phyloP scores from a whole-genome alignment of 768 basidiomycete genomes.

The Agaricus blazei region DNA sequence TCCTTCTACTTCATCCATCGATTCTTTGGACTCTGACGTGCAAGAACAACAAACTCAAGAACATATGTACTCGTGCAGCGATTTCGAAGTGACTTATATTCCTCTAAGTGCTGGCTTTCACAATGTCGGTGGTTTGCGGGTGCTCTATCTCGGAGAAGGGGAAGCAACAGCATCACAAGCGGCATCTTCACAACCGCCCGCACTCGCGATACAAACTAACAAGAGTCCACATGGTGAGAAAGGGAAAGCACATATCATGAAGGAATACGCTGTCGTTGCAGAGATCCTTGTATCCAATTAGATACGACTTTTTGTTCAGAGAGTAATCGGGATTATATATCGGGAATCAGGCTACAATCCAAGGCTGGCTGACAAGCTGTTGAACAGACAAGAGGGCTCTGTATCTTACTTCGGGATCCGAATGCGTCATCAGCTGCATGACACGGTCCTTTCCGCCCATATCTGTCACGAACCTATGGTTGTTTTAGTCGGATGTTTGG shows the following conservation, averaged over 20 bases:
- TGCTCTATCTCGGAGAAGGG: conserved; percentile 47
- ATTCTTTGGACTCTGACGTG: neutral
- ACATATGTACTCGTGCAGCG: conserved; percentile 38
- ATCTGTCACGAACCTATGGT: conserved; percentile 66
- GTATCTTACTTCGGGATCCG: conserved; percentile 87
- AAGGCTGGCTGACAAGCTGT: conserved; percentile 86
- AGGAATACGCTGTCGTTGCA: conserved; percentile 67
- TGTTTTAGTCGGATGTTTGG: conserved; percentile 2
- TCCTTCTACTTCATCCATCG: conserved; percentile 10
- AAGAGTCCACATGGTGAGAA: conserved; percentile 14
- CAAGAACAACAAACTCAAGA: conserved; percentile 14
- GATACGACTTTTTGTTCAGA: neutral
- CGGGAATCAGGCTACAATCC: conserved; percentile 45
- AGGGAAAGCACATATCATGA: conserved; percentile 44
- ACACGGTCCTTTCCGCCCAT: conserved; percentile 82
- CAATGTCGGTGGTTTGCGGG: conserved; percentile 65
- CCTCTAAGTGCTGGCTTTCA: conserved; percentile 56
- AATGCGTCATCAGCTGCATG: conserved; percentile 92
- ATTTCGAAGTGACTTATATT: conserved; percentile 62
- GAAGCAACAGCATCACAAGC: neutral
- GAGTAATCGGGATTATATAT: neutral
- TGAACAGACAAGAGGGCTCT: conserved; percentile 88
- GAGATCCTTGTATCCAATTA: conserved; percentile 58
- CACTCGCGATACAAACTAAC: neutral
- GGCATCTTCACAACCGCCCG: neutral